Conservation (phyloP, 805 yeast genomes). For the Candida arabinofermentans region DNA sequence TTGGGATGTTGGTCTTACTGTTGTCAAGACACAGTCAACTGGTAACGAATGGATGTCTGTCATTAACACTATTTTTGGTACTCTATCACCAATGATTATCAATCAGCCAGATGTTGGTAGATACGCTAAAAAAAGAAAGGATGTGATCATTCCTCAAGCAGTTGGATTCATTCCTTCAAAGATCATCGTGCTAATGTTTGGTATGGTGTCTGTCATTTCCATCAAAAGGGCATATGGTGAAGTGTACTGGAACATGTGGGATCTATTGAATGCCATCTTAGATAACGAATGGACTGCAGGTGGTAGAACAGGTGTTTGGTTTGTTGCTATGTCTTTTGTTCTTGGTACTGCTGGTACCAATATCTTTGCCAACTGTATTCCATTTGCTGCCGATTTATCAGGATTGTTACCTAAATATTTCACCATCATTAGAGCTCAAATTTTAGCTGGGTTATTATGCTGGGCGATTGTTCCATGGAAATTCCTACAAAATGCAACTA, state of each 20-base stretch:
- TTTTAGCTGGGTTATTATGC: constrained; percentile 16
- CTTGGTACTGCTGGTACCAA: constrained; percentile 29
- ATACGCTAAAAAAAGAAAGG: constrained; percentile 16
- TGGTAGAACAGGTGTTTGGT: constrained; percentile 23
- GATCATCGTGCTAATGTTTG: constrained; percentile 13
- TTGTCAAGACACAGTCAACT: constrained; percentile 2
- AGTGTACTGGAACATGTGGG: constrained; percentile 30
- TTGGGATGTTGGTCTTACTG: constrained; percentile 12
- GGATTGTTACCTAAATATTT: constrained; percentile 27
- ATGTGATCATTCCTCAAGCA: constrained; percentile 16
- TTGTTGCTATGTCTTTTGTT: constrained; percentile 15
- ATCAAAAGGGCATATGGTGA: constrained; percentile 18
- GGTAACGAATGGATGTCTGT: constrained; percentile 19
- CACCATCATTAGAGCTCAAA: constrained; percentile 23
- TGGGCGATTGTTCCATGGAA: constrained; percentile 26
- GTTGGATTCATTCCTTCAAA: constrained; percentile 18
- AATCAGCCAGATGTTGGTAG: constrained; percentile 28
- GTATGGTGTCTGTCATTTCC: constrained; percentile 19
- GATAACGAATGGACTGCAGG: constrained; percentile 28
- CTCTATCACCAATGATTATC: constrained; percentile 25
- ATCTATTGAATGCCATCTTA: constrained; percentile 22
- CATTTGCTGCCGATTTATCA: constrained; percentile 25
- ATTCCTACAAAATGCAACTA: constrained; percentile 17
- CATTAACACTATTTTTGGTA: constrained; percentile 22
- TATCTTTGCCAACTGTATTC: constrained; percentile 27